A percentile compares a stretch with the other conserved stretches of the same genome.
Conservation (phyloP, 2,329 filamentous ascomycete genomes). For the Claviceps purpurea region DNA sequence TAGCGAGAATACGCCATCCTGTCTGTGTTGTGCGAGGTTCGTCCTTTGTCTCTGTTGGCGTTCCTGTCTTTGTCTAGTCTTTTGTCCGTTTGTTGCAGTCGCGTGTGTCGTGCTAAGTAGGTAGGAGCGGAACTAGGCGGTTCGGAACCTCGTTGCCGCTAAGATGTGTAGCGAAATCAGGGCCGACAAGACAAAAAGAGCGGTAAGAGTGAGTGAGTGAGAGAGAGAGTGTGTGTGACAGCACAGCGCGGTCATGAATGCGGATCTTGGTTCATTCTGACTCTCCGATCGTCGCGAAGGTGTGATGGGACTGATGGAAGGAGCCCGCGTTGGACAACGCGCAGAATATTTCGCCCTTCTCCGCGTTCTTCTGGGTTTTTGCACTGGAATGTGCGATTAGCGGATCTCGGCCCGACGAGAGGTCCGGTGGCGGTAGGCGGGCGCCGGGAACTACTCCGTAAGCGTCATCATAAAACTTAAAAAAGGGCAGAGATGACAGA, state of each 20-base stretch:
- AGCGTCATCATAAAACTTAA: no score
- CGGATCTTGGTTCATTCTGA: neutral
- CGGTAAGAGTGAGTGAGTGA: neutral
- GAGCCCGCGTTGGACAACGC: neutral
- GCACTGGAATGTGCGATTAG: neutral
- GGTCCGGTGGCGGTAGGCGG: no score
- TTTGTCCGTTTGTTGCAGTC: neutral
- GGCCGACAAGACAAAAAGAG: no score
- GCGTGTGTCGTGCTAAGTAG: no score
- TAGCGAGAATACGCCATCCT: constrained; percentile 5
- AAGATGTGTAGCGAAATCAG: no score
- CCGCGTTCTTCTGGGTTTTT: neutral
- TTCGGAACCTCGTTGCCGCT: no score
- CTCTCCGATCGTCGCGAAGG: neutral
- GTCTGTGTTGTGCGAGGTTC: neutral
- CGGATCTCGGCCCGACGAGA: neutral
- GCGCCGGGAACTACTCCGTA: no score
- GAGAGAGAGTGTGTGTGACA: neutral
- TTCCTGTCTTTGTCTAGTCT: neutral
- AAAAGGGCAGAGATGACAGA: neutral
- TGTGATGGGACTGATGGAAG: neutral
- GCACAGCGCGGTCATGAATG: neutral
- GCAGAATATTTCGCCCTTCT: neutral
- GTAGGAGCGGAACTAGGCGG: no score
- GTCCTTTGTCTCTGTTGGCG: neutral